Base-by-base conservation (phyloP, 495 filamentous ascomycete species). In the Neurospora tetrasperma region DNA sequence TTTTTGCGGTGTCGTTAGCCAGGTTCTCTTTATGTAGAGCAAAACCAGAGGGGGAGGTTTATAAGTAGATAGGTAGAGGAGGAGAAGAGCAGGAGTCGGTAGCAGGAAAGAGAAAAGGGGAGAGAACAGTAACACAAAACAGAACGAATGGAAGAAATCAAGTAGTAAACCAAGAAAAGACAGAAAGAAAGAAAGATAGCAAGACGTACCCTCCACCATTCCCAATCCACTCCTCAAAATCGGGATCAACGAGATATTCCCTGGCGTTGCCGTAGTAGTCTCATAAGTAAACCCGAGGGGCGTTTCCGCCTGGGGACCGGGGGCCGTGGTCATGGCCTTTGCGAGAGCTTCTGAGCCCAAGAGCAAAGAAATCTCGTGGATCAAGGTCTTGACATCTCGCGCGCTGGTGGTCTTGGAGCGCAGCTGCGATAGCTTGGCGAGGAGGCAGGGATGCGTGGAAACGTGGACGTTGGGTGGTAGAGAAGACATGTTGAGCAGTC, bases 211-310 rank as follows among this genome's bases (percentile, higher is more conserved):
- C 74, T 96, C 93, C 16, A 96, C 86, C 94, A 98, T 97, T 73
- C 89, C 91, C 42, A 97, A 81, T 11, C 95, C 95, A 5, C 93
- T 97, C 14, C 95, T 88, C 38, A 98, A 88, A 80, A 98, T 96
- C 14, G 95, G 95, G 0, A 98, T 90, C n/a, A 98, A 84, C 16
- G 90, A 92, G 72, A 98, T 86, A 70, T 88, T 86, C 1, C 82
- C 76, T 0, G 94, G 93, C 5, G 82, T 75, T 70, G 91, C 84
- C 12, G 79, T 77, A 23, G 82, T 87, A 2, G 89, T 90, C 5
- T 87, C 84, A 80, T 92, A 97, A 42, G 88, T 79, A 74, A 89
- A 90, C 68, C 89, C 89, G 41, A 98, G 87, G 5, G 93, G 92
- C 1, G 93, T 94, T 75, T 84, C 78, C 76, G 88, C 93, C 90